Conservation (phyloP, 1,139 yeast genomes). For the Protomyces macrosporus region DNA sequence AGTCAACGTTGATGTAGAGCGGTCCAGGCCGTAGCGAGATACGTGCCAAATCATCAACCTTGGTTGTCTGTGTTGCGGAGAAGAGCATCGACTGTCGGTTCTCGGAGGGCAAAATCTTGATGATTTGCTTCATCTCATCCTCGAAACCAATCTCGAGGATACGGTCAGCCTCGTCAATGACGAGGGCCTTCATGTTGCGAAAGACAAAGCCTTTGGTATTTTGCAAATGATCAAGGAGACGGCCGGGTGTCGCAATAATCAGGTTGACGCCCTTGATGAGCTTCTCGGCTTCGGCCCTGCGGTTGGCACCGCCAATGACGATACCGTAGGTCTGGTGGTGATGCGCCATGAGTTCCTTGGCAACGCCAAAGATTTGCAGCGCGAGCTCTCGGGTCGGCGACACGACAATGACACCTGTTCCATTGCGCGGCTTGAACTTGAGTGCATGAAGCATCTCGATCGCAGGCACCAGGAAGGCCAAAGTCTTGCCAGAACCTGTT, state of each 20-base stretch:
- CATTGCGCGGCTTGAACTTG: conserved; percentile 86
- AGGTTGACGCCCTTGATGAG: conserved; percentile 87
- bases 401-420: conserved; percentile 81
- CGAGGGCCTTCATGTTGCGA: conserved; percentile 86
- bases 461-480: conserved; percentile 93
- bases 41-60: conserved; percentile 96
- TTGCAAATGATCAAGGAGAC: conserved; percentile 91
- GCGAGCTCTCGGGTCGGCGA: conserved; percentile 93
- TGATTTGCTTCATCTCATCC: conserved; percentile 96
- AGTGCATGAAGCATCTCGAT: conserved; percentile 83
- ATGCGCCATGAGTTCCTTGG: conserved; percentile 82
- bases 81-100: conserved; percentile 95
- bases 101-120: conserved; percentile 85
- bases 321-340: conserved; percentile 94
- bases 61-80: conserved; percentile 97
- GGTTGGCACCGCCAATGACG: conserved; percentile 96
- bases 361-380: conserved; percentile 93
- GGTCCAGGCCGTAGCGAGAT: conserved; percentile 95
- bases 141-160: conserved; percentile 95
- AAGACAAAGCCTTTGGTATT: conserved; percentile 91
- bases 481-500: conserved; percentile 96
- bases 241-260: conserved; percentile 94
- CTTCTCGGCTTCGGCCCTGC: conserved; percentile 95
- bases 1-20: conserved; percentile 85
- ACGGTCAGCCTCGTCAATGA: conserved; percentile 88